Conservation (phyloP, 2,329 filamentous ascomycete species). For the Penicillium oxalicum region DNA sequence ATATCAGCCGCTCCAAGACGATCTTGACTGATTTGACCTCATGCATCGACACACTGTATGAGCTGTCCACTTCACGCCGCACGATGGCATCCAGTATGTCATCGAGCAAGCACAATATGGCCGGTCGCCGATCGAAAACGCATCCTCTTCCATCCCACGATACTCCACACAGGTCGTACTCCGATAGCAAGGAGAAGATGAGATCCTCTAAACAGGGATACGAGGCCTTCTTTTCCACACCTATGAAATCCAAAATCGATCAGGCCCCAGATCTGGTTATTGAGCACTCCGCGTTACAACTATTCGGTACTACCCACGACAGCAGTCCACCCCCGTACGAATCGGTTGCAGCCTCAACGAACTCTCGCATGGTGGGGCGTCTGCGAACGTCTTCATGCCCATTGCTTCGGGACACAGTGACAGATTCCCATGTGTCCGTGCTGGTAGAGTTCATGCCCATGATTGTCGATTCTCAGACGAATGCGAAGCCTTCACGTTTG, state of each 20-base stretch:
- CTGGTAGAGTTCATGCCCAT: slow-evolving; percentile 40
- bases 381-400: slow-evolving; percentile 36
- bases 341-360: slow-evolving; percentile 37
- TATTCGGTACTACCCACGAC: slow-evolving; percentile 36
- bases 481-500: slow-evolving; percentile 21
- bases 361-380: slow-evolving; percentile 38
- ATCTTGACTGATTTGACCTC: slow-evolving; percentile 56
- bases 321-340: slow-evolving; percentile 40
- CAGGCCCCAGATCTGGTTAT: slow-evolving; percentile 31
- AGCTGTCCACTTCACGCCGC: slow-evolving; percentile 53
- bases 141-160: slow-evolving; percentile 23
- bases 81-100: slow-evolving; percentile 40
- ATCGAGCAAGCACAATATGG: slow-evolving; percentile 23
- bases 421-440: slow-evolving; percentile 35
- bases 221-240: slow-evolving; percentile 23
- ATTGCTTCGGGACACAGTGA: slow-evolving; percentile 24
- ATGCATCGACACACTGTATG: slow-evolving; percentile 60
- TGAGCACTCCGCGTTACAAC: slow-evolving; percentile 35
- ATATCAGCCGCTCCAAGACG: slow-evolving; percentile 51
- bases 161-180: slow-evolving; percentile 32
- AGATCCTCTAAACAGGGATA: slow-evolving; percentile 19
- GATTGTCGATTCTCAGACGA: slow-evolving; percentile 31
- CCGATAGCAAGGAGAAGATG: slow-evolving; percentile 29
- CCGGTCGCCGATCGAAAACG: slow-evolving; percentile 21
- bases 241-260: slow-evolving; percentile 19